Evolutionary conservation across 305 asterid species (phyloP).

Genomic region (Rubia balearica): DNA sequence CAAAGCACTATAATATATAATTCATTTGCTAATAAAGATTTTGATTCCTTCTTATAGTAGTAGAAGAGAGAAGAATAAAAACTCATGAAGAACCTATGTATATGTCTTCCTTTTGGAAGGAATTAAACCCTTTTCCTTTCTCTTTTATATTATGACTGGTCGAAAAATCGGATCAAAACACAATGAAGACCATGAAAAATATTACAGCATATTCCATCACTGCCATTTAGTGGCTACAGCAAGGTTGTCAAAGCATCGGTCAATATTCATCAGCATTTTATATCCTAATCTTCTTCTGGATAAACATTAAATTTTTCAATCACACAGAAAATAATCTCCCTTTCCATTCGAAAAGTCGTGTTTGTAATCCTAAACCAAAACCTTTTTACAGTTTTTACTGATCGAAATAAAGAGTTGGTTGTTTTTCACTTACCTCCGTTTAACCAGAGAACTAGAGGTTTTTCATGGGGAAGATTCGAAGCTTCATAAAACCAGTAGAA

Average conservation of each 20-base stretch:
- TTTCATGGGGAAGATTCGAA: constrained; percentile 38
- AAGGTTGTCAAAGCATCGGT: constrained; percentile 4
- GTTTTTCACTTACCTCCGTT: constrained; percentile 64
- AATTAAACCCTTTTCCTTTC: constrained; percentile 10
- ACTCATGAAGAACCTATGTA: constrained; percentile 15
- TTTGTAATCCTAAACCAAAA: not conserved
- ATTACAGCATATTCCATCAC: not conserved
- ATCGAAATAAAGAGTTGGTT: too few species aligned
- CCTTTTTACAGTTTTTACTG: too few species aligned
- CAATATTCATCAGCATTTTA: not conserved
- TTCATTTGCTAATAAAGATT: constrained; percentile 7
- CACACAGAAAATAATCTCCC: too few species aligned
- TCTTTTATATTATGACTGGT: constrained; percentile 18
- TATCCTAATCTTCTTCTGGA: not conserved
- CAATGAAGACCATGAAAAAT: constrained; percentile 10
- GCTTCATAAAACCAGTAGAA: constrained; percentile 96
- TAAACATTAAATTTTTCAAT: not conserved
- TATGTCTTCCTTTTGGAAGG: constrained; percentile 2
- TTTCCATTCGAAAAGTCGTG: not conserved
- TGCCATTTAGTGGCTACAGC: not conserved
- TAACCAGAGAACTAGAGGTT: constrained; percentile 90
- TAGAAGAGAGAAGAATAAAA: not conserved
- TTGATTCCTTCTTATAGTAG: constrained; percentile 6
- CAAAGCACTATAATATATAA: not conserved
- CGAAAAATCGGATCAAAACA: constrained; percentile 17